Conservation (phyloP, 768 basidiomycete genomes). For the Tulasnella sp. region DNA sequence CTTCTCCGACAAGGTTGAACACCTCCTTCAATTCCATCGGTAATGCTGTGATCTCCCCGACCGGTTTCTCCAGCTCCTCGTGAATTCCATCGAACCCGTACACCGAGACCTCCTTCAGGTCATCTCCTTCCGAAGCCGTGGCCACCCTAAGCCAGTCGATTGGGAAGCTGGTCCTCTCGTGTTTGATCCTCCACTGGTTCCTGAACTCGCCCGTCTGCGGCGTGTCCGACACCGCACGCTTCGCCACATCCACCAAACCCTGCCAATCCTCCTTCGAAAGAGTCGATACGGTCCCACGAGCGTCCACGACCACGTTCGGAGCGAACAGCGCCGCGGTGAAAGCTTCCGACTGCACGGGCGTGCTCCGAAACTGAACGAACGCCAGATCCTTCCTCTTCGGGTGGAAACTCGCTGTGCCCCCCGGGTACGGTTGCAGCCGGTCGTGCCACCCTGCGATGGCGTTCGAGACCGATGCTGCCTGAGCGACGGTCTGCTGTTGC, state of each 20-base stretch:
- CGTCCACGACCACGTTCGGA: slow-evolving; percentile 33
- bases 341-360: slow-evolving; percentile 15
- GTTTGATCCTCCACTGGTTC: slow-evolving; percentile 33
- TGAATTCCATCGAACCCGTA: slow-evolving; percentile 26
- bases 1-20: slow-evolving; percentile 22
- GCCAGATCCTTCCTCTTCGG: slow-evolving; percentile 17
- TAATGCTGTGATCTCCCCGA: not conserved
- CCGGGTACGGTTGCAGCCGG: not conserved
- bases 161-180: slow-evolving; percentile 25
- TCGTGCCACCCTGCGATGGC: slow-evolving; percentile 14
- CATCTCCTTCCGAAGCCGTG: not conserved
- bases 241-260: not conserved
- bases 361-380: slow-evolving; percentile 3
- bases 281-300: slow-evolving; percentile 6
- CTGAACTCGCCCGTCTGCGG: slow-evolving; percentile 16
- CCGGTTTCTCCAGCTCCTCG: slow-evolving; percentile 27
- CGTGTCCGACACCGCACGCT: not conserved
- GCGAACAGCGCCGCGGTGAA: slow-evolving; percentile 29
- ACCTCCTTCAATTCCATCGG: slow-evolving; percentile 24
- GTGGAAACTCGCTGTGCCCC: not conserved
- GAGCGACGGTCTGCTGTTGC: slow-evolving; percentile 6
- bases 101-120: slow-evolving; percentile 28
- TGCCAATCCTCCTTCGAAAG: slow-evolving; percentile 15
- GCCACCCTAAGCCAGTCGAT: slow-evolving; percentile 28
- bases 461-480: not conserved